A percentile compares a stretch with the other conserved stretches of the same genome.
Conservation (phyloP, 148 eudicot species). For the Bassia scoparia region DNA sequence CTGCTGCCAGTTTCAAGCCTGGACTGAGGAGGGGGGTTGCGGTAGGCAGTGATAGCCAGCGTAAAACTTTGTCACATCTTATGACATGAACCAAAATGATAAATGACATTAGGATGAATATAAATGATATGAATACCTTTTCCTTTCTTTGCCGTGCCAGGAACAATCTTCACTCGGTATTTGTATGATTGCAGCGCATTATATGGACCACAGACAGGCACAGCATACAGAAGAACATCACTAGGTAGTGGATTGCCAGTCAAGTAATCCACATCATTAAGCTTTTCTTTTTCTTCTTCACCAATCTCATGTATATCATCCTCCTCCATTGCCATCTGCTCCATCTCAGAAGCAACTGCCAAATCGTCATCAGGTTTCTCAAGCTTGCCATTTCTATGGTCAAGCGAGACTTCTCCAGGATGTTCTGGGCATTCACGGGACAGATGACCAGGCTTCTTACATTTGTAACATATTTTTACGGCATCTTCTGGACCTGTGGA, state of each 20-base stretch:
- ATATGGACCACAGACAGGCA: conserved; percentile 96
- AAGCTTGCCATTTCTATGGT: conserved; percentile 28
- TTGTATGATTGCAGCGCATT: conserved; percentile 81
- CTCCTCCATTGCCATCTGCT: conserved; percentile 81
- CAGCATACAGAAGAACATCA: conserved; percentile 86
- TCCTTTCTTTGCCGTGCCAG: conserved; percentile 89
- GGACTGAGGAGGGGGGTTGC: no score
- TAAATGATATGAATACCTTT: conserved; percentile 53
- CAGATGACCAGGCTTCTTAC: conserved; percentile 85
- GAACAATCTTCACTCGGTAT: conserved; percentile 85
- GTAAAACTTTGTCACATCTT: no score
- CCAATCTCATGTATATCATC: conserved; percentile 96
- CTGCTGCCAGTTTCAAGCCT: no score
- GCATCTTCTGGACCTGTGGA: conserved; percentile 50
- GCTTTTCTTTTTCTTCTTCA: conserved; percentile 83
- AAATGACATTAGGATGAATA: not conserved
- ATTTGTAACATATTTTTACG: conserved; percentile 80
- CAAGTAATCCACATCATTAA: conserved; percentile 88
- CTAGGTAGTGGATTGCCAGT: conserved; percentile 77
- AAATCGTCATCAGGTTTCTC: conserved; percentile 27
- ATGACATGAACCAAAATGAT: no score
- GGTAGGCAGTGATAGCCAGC: no score
- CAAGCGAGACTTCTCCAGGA: conserved; percentile 34
- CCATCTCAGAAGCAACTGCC: conserved; percentile 42
- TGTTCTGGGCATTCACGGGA: conserved; percentile 87